Evolutionary conservation across 345 rosid genomes (phyloP), one percentile per base, ranked within the genome.

Genomic region (Murraya paniculata): DNA sequence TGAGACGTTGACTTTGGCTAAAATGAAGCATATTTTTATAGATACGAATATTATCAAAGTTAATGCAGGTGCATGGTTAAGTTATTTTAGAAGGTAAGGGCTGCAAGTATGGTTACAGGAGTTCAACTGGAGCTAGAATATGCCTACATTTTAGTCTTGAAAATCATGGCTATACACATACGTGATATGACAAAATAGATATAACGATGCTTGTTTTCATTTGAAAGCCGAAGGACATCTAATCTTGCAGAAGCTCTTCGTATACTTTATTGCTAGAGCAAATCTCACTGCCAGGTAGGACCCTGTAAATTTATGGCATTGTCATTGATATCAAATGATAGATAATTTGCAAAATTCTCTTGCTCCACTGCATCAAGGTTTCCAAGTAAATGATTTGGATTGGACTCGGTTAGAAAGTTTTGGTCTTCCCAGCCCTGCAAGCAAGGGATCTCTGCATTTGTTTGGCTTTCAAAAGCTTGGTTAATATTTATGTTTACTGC

Each of bases 321-420:
- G 50, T 69, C 77, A 59, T 55, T 5, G 22, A 50, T 82, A 77
- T 81, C 81, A 56, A 77, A 45, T 83, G 85, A 85, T 67, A 85
- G 82, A 73, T 72, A 76, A 71, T 72, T 77, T 35, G 78, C 14
- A 48, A 84, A 80, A 58, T 79, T 73, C 61, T 85, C 90, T 59
- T 45, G 76, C 77, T 89, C 90, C 24, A 76, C 71, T 58, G 79
- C 92, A 68, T 83, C 85, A 27, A 87, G 77, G 59, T 73, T 77
- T 79, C 82, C 71, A 35, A 76, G 87, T 33, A 79, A 27, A 60
- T 80, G 57, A 60, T 67, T 77, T 28, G 83, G 82, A 48, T 70
- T 71, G n/a, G 77, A 66, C 62, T 82, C 82, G 33, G 61, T 78
- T 22, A 80, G 64, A 28, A 58, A 77, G 68, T 76, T 74, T 16